Conservation (phyloP, 2,329 filamentous ascomycete species). For the Elsinoe ampelina region DNA sequence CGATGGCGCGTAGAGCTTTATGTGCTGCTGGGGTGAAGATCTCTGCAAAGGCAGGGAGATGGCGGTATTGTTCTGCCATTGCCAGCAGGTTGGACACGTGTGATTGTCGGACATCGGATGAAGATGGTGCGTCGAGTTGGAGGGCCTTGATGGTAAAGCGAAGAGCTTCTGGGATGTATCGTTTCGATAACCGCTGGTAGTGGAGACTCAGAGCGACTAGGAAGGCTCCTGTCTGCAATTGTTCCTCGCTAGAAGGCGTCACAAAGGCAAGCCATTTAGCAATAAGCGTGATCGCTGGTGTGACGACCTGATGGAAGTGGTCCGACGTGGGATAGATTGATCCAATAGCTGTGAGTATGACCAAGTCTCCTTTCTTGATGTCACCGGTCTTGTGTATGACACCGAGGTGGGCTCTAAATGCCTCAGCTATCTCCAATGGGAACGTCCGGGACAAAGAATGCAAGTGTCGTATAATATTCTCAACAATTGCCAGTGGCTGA, state of each 20-base stretch:
- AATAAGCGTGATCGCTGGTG: constrained; percentile 80
- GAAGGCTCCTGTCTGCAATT: constrained; percentile 67
- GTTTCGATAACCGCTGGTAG: constrained; percentile 74
- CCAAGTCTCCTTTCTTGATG: constrained; percentile 59
- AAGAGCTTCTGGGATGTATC: constrained; percentile 81
- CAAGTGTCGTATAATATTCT: constrained; percentile 76
- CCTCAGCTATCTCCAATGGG: constrained; percentile 64
- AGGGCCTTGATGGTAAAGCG: constrained; percentile 73
- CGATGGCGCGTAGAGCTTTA: constrained; percentile 24
- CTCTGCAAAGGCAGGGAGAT: constrained; percentile 66
- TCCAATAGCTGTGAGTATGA: constrained; percentile 73
- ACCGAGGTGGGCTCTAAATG: constrained; percentile 65
- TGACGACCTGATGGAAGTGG: constrained; percentile 92
- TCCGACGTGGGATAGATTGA: constrained; percentile 90
- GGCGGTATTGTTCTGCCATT: constrained; percentile 64
- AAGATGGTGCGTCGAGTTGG: constrained; percentile 28
- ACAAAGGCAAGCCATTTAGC: constrained; percentile 73
- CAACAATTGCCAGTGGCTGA: constrained; percentile 55
- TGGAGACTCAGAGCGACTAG: constrained; percentile 69
- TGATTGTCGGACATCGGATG: constrained; percentile 44
- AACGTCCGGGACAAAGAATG: constrained; percentile 88
- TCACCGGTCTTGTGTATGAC: constrained; percentile 46
- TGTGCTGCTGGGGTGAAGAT: constrained; percentile 57
- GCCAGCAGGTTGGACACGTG: constrained; percentile 56
- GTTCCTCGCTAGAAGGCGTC: constrained; percentile 53